Evolutionary conservation across 768 basidiomycete genomes (phyloP).

Genomic region (Tylopilus sp.): DNA sequence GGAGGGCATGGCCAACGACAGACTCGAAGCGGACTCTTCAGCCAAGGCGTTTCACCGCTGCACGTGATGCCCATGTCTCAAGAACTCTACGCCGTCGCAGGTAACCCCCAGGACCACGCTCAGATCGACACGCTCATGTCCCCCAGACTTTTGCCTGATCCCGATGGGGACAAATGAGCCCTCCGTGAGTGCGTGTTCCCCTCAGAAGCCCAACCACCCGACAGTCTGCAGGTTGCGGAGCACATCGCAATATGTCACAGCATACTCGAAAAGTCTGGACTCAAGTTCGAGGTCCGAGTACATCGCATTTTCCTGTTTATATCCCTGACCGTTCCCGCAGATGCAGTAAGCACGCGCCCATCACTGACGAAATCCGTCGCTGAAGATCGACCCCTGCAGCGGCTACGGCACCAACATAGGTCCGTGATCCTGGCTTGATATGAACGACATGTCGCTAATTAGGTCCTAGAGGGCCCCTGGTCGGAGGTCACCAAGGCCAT

Average conservation of each 20-base stretch:
- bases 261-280: conserved; percentile 77
- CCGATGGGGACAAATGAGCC: conserved; percentile 77
- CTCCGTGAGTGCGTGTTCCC: conserved; percentile 47
- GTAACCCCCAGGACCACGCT: conserved; percentile 31
- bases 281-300: conserved; percentile 70
- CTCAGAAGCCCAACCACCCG: neutral
- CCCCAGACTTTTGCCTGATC: conserved; percentile 80
- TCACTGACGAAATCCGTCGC: conserved; percentile 33
- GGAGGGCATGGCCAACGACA: conserved; percentile 37
- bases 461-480: conserved; percentile 73
- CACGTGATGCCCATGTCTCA: conserved; percentile 16
- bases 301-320: neutral
- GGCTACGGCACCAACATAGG: conserved; percentile 93
- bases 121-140: neutral
- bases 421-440: conserved; percentile 22
- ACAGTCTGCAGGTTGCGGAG: conserved; percentile 54
- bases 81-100: conserved; percentile 78
- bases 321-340: conserved; percentile 15
- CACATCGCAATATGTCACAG: conserved; percentile 81
- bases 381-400: conserved; percentile 36
- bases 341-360: conserved; percentile 35
- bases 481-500: conserved; percentile 79
- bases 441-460: neutral
- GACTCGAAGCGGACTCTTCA: neutral
- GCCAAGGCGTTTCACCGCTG: too few species aligned